Evolutionary conservation across 1,284 basidiomycete genomes (phyloP).

Genomic region (Moniliella sp.): DNA sequence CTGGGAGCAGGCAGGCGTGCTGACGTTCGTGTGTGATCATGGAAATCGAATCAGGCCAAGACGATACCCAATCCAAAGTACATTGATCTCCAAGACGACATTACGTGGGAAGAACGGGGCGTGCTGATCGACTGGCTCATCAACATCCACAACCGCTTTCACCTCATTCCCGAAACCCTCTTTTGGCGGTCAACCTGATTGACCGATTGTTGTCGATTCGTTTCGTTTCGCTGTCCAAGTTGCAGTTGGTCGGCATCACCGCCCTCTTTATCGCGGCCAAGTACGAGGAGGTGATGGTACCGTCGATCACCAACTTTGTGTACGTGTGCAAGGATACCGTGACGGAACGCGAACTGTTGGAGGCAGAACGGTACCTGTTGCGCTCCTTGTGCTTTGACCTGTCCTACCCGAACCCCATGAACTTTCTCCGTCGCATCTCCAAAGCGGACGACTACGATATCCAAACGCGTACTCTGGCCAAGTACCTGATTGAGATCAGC

Average conservation of each 20-base stretch:
- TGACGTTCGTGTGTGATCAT: no score
- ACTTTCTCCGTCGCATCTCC: conserved; percentile 54
- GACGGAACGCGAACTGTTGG: conserved; percentile 26
- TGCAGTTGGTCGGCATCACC: conserved; percentile 83
- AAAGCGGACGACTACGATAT: conserved; percentile 43
- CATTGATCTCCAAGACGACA: conserved; percentile 24
- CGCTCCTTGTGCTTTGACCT: conserved; percentile 78
- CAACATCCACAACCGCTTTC: conserved; percentile 81
- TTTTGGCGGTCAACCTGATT: conserved; percentile 83
- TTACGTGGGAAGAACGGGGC: conserved; percentile 42
- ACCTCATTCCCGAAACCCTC: conserved; percentile 77
- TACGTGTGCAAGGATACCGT: conserved; percentile 26
- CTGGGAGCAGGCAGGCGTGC: no score
- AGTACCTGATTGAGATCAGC: conserved; percentile 57
- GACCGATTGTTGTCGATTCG: conserved; percentile 84
- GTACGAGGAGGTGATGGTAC: conserved; percentile 84
- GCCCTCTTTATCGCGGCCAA: conserved; percentile 83
- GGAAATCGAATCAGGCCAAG: conserved; percentile 6
- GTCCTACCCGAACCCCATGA: conserved; percentile 75
- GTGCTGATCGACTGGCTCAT: conserved; percentile 92
- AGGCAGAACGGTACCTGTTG: conserved; percentile 72
- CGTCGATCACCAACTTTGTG: conserved; percentile 66
- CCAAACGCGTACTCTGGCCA: conserved; percentile 69
- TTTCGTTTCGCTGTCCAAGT: conserved; percentile 69
- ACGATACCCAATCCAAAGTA: conserved; percentile 29